Percentiles rank a stretch among this genome's conserved stretches.
These are phyloP conservation scores for Colletotrichum graminicola DNA, from an alignment of 2,329 filamentous ascomycete species.

Conservation along the genomic window DNA sequence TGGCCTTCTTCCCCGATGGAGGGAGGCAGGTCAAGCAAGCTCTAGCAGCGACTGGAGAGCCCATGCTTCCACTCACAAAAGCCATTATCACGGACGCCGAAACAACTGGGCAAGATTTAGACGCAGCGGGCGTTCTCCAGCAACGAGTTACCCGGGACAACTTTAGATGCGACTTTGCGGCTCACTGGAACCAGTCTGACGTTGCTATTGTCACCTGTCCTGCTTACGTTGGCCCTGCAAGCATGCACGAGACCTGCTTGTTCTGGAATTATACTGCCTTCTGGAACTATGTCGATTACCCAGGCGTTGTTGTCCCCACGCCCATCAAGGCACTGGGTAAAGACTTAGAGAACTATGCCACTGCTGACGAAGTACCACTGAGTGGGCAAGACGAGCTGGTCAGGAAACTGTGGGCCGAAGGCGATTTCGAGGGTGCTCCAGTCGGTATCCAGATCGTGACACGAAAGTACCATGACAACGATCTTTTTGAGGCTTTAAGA, in stretches of 20 bases:
- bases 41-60: constrained; percentile 56
- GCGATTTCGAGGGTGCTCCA: constrained; percentile 55
- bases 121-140: constrained; percentile 43
- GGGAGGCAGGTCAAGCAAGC: constrained; percentile 49
- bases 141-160: constrained; percentile 48
- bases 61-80: constrained; percentile 57
- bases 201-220: constrained; percentile 54
- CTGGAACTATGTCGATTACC: constrained; percentile 55
- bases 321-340: constrained; percentile 47
- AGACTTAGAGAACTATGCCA: constrained; percentile 46
- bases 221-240: constrained; percentile 53
- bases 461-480: constrained; percentile 51
- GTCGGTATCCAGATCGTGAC: constrained; percentile 51
- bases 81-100: constrained; percentile 53
- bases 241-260: constrained; percentile 52
- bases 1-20: constrained; percentile 62
- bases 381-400: constrained; percentile 49
- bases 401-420: constrained; percentile 49
- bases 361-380: constrained; percentile 44
- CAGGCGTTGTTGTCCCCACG: constrained; percentile 52
- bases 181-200: constrained; percentile 52
- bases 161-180: constrained; percentile 50
- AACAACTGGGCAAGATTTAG: constrained; percentile 41
- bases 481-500: constrained; percentile 49
- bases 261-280: constrained; percentile 54